Evolutionary conservation across 306 rosid genomes (phyloP), one percentile per base, ranked within the genome.

Genomic region (Argentina anserina): DNA sequence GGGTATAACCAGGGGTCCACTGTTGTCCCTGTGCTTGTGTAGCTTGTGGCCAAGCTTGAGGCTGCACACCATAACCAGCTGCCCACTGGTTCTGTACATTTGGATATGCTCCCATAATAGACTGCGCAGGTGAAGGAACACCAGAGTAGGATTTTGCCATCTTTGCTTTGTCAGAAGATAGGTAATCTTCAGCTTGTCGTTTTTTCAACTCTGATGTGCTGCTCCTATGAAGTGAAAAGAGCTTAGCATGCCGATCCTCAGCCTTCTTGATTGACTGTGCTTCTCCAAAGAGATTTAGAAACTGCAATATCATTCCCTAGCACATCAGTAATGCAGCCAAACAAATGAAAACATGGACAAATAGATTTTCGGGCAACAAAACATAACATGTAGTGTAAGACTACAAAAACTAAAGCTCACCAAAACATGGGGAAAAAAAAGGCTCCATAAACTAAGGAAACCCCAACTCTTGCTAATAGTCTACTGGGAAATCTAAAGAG

Each of bases 1-100:
- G 99, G 47, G 93, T 53, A 83, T 95, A 95, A 67, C 92, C 93
- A 75, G 99, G 89, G 53, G 90, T 58, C 99, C 99, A 95, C 75
- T 95, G 99, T 77, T 95, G 98, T 53, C 92, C 98, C 83, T 86
- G 99, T 66, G 93, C 86, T 84, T 88, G 99, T 42, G 96, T 73
- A 62, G 74, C 88, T 9, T 96, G 88, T 45, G 99, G 99, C 99
- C 99, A 95, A 67, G 96, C 84, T 88, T 95, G 99, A 56, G 92
- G 96, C 74, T 92, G 97, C 65, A 33, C 85, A 41, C 95, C 91
- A 81, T 93, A 91, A 81, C 86, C 79, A 55, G 93, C 76, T 67
- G 94, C 74, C 97, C 99, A 95, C 77, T 87, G 99, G 76, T 75
- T 88, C 72, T 90, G 99, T 23, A 87, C 79, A 83, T 69, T 90